Conservation (phyloP, 129 eudicot species). For the Escallonia herrerae region DNA sequence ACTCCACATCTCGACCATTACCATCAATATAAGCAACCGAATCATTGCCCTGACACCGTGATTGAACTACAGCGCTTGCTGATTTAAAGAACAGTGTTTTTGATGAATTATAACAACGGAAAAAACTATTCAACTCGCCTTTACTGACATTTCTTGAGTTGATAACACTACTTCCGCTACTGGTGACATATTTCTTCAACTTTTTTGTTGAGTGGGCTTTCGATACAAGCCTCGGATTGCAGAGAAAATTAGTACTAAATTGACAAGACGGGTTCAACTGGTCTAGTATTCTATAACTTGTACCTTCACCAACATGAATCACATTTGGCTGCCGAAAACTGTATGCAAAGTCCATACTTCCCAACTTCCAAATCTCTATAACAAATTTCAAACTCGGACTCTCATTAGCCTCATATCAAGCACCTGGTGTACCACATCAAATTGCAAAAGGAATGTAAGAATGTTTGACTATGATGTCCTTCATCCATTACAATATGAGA, state of each 20-base stretch:
- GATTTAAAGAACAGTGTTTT: conserved; percentile 20
- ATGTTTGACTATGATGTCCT: too few relatives aligned
- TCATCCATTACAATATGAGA: too few relatives aligned
- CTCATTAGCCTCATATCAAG: conserved; percentile 32
- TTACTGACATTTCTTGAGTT: conserved; percentile 11
- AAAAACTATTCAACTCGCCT: conserved; percentile 22
- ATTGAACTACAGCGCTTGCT: conserved; percentile 14
- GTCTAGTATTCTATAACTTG: conserved; percentile 33
- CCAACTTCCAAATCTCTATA: conserved; percentile 10
- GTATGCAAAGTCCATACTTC: conserved; percentile 43
- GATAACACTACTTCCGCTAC: conserved; percentile 15
- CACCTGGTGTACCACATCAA: conserved; percentile 31
- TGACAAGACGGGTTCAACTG: conserved; percentile 21
- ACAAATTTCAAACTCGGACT: conserved; percentile 10
- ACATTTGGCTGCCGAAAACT: conserved; percentile 30
- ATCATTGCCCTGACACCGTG: conserved; percentile 64
- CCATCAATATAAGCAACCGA: conserved; percentile 46
- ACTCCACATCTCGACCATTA: conserved; percentile 35
- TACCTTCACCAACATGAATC: conserved; percentile 29
- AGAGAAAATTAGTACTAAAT: conserved; percentile 24
- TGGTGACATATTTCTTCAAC: conserved; percentile 29
- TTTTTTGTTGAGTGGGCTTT: conserved; percentile 21
- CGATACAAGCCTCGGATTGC: conserved; percentile 22
- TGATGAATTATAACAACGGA: conserved; percentile 24
- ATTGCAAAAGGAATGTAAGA: neutral